Evolutionary conservation across 345 rosid genomes (phyloP).

Genomic region (Raphanus raphanistrum): DNA sequence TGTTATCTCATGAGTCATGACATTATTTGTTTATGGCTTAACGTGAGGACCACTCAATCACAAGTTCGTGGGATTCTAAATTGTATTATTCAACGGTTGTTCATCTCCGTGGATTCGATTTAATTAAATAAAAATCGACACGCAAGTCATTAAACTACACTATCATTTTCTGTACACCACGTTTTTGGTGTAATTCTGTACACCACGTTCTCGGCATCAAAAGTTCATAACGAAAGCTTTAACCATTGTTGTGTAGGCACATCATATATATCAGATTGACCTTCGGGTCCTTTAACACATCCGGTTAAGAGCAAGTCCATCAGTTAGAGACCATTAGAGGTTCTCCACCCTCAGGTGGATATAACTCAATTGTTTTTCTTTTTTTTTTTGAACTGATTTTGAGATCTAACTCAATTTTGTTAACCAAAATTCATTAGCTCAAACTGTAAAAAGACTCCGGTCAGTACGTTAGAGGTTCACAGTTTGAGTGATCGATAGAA

Average conservation of each 20-base stretch:
- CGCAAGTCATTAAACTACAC: slow-evolving; percentile 23
- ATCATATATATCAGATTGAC: too few species aligned
- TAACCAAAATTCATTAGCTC: too few species aligned
- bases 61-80: not conserved
- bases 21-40: not conserved
- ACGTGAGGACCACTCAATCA: slow-evolving; percentile 27
- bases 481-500: too few species aligned
- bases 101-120: slow-evolving; percentile 1
- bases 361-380: too few species aligned
- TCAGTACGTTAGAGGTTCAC: too few species aligned
- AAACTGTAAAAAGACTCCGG: too few species aligned
- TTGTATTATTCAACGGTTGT: slow-evolving; percentile 4
- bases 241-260: not conserved
- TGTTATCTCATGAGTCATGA: not conserved
- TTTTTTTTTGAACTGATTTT: too few species aligned
- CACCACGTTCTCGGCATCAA: not conserved
- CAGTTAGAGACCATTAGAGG: too few species aligned
- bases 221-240: not conserved
- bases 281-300: too few species aligned
- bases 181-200: not conserved
- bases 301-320: too few species aligned
- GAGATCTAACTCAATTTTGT: too few species aligned
- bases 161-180: not conserved
- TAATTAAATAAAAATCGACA: not conserved
- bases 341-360: too few species aligned